phyloP scores from a whole-genome alignment of 208 protist genomes.

The Leishmania mexicana region DNA sequence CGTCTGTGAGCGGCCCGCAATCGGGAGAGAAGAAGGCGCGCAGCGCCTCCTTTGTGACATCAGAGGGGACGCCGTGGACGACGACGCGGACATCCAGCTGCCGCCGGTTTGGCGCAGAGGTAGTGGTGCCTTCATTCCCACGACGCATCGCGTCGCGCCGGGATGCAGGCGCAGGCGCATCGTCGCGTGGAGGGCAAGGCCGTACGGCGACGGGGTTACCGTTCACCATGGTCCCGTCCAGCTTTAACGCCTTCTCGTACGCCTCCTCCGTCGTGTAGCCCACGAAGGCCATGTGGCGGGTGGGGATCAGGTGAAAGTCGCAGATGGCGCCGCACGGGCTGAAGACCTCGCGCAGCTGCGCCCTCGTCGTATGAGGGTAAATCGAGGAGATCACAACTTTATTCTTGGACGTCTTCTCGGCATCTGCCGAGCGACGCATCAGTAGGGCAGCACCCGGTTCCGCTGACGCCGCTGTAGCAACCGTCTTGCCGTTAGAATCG shows the following conservation, averaged over 20 bases:
- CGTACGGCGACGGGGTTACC: slow-evolving; percentile 51
- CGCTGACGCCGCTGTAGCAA: not conserved
- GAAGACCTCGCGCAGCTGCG: slow-evolving; percentile 53
- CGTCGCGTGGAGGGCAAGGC: slow-evolving; percentile 27
- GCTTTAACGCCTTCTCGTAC: slow-evolving; percentile 51
- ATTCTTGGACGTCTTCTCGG: slow-evolving; percentile 5
- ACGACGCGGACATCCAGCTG: slow-evolving; percentile 46
- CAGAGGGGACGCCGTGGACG: slow-evolving; percentile 43
- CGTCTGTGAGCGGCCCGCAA: slow-evolving; percentile 56
- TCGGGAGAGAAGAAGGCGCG: slow-evolving; percentile 47
- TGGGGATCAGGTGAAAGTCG: slow-evolving; percentile 48
- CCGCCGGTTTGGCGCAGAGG: not conserved
- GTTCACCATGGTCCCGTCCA: slow-evolving; percentile 47
- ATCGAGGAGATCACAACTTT: slow-evolving; percentile 58
- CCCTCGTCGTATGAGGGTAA: slow-evolving; percentile 26
- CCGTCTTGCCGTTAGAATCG: not conserved
- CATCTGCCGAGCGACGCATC: slow-evolving; percentile 7
- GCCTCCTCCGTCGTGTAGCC: slow-evolving; percentile 45
- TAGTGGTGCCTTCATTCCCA: slow-evolving; percentile 2
- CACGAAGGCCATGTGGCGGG: slow-evolving; percentile 52
- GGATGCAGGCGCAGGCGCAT: slow-evolving; percentile 15
- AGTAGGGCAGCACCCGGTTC: not conserved
- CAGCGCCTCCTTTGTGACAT: slow-evolving; percentile 40
- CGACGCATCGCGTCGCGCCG: not conserved
- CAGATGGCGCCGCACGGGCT: slow-evolving; percentile 40